A percentile compares a stretch with the other conserved stretches of the same genome.
Conservation (phyloP, 2,329 filamentous ascomycete species). For the Dactylellina haptotyla region DNA sequence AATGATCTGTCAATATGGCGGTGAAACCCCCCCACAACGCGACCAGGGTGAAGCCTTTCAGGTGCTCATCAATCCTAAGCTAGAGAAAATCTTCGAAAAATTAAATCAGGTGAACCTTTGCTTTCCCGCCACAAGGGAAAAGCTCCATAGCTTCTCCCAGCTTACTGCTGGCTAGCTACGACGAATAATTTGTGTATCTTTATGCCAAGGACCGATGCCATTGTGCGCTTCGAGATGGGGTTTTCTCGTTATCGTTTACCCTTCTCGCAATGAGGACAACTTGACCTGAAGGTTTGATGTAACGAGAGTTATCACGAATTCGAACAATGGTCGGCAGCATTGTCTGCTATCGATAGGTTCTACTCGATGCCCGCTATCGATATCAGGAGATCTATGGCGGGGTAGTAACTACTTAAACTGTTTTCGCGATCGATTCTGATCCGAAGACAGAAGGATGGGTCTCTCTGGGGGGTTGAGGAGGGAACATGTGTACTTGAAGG, state of each 20-base stretch:
- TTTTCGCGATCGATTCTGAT: slow-evolving; percentile 21
- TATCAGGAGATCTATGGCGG: slow-evolving; percentile 24
- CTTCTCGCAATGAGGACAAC: slow-evolving; percentile 20
- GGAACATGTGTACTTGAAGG: slow-evolving; percentile 29
- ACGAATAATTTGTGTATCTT: slow-evolving; percentile 6
- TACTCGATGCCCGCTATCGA: slow-evolving; percentile 14
- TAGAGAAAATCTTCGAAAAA: too few relatives aligned
- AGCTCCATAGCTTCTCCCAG: too few relatives aligned
- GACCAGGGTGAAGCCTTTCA: not conserved
- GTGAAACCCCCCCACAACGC: not conserved
- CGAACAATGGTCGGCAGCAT: slow-evolving; percentile 15
- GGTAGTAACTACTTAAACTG: slow-evolving; percentile 26
- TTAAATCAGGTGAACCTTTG: not conserved
- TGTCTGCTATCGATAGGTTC: slow-evolving; percentile 38
- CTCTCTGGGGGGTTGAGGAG: slow-evolving; percentile 11
- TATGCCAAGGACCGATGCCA: not conserved
- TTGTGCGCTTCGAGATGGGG: too few relatives aligned
- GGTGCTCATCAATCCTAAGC: too few relatives aligned
- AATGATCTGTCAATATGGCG: not conserved
- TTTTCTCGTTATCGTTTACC: not conserved
- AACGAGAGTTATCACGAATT: not conserved
- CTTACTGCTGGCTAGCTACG: too few relatives aligned
- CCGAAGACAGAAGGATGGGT: slow-evolving; percentile 19
- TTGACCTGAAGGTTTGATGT: slow-evolving; percentile 21
- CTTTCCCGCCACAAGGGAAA: too few relatives aligned